These are phyloP conservation scores for Amesomyces nigricolor DNA, from an alignment of 2,329 filamentous ascomycete genomes.

Conservation along the genomic window DNA sequence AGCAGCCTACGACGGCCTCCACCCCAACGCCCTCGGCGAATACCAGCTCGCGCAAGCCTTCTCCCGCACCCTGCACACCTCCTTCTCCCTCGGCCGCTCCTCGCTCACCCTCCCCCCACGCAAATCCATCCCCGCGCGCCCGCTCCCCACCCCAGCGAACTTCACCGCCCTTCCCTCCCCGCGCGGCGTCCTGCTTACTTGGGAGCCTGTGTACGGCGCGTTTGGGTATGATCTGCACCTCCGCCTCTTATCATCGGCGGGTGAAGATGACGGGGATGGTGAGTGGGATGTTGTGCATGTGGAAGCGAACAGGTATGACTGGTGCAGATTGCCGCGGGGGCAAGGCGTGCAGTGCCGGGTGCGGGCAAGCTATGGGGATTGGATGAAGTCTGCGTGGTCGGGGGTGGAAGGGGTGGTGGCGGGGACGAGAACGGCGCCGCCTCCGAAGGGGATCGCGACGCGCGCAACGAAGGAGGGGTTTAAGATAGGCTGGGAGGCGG, in stretches of 20 bases:
- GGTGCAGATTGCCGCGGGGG: slow-evolving; percentile 1
- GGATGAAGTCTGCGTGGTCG: slow-evolving; percentile 16
- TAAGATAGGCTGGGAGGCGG: slow-evolving; percentile 10
- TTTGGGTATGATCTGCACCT: slow-evolving; percentile 21
- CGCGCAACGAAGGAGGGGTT: slow-evolving; percentile 15
- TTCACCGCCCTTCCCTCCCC: slow-evolving; percentile 13
- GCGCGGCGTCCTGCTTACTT: slow-evolving; percentile 22
- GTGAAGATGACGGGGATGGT: not conserved
- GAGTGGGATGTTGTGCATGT: not conserved
- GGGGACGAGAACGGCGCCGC: slow-evolving; percentile 15
- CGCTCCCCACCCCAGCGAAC: slow-evolving; percentile 15
- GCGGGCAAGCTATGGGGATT: slow-evolving; percentile 16
- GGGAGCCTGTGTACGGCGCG: slow-evolving; percentile 27
- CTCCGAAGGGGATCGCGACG: slow-evolving; percentile 14
- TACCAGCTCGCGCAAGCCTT: slow-evolving; percentile 40
- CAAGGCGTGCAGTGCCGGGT: slow-evolving; percentile 18
- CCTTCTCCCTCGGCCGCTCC: slow-evolving; percentile 24
- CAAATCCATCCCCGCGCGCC: slow-evolving; percentile 18
- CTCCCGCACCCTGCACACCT: slow-evolving; percentile 27
- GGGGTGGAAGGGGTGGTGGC: slow-evolving; percentile 13
- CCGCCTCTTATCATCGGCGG: not conserved
- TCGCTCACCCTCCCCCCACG: slow-evolving; percentile 24
- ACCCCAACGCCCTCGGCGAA: slow-evolving; percentile 38
- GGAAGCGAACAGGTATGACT: slow-evolving; percentile 10
- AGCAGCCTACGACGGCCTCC: slow-evolving; percentile 37